Percentiles rank a stretch among this genome's conserved stretches.
Evolutionary conservation across 1,284 basidiomycete genomes (phyloP).

Genomic region (Phenoliferia sp.): DNA sequence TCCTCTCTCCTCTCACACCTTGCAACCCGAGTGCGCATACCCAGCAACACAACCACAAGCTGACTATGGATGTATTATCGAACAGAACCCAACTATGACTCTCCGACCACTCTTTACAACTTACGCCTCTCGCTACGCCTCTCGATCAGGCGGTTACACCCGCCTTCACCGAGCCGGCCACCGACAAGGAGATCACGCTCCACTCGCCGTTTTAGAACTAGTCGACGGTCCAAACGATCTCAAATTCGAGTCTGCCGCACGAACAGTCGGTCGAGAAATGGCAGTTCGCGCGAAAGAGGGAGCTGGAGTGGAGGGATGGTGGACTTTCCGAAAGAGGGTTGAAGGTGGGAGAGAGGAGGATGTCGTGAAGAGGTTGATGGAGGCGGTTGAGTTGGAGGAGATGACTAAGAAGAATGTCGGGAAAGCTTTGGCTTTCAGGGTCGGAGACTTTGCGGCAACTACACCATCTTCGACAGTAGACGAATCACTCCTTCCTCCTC

Average conservation of each 20-base stretch:
- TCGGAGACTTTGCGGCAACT: neutral
- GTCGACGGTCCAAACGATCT: conserved; percentile 91
- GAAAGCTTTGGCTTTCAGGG: conserved; percentile 24
- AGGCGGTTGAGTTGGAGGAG: conserved; percentile 1
- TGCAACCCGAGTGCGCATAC: neutral
- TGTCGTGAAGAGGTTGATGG: conserved; percentile 3
- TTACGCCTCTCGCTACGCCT: conserved; percentile 74
- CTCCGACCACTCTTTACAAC: conserved; percentile 76
- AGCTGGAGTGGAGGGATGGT: conserved; percentile 5
- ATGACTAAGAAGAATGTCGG: conserved; percentile 24
- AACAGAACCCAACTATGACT: conserved; percentile 38
- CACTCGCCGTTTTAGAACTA: conserved; percentile 83
- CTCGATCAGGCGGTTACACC: conserved; percentile 89
- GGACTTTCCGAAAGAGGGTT: conserved; percentile 6
- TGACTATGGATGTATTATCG: neutral
- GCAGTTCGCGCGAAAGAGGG: conserved; percentile 15
- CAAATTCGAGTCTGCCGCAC: conserved; percentile 75
- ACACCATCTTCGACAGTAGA: neutral
- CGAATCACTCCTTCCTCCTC: neutral
- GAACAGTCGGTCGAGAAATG: conserved; percentile 70
- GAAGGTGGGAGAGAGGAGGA: conserved; percentile 3
- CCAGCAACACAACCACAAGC: too few species aligned
- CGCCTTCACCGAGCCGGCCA: conserved; percentile 86
- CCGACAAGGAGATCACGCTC: conserved; percentile 87
- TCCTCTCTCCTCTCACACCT: neutral